Percentiles rank a stretch among this genome's conserved stretches.
phyloP scores from a whole-genome alignment of 768 basidiomycete genomes.

The Lactarius sp. region DNA sequence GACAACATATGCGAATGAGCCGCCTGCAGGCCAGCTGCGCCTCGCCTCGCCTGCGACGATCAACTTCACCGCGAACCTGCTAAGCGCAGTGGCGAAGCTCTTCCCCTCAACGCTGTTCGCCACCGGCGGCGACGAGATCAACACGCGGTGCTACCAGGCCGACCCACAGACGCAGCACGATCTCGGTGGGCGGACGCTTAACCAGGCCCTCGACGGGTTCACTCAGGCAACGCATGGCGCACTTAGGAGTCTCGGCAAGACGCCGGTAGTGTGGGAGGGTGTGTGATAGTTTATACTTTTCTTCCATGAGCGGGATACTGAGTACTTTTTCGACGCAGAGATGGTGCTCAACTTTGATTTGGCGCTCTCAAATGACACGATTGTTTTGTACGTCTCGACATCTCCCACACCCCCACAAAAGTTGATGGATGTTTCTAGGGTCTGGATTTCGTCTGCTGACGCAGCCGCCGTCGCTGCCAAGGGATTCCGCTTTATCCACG shows the following conservation, averaged over 20 bases:
- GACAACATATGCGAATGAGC: conserved; percentile 60
- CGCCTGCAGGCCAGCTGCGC: conserved; percentile 79
- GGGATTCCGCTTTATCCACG: conserved; percentile 60
- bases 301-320: neutral
- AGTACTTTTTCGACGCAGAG: neutral
- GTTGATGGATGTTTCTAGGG: conserved; percentile 36
- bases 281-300: conserved; percentile 3
- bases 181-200: conserved; percentile 47
- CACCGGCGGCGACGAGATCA: conserved; percentile 83
- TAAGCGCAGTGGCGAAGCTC: conserved; percentile 47
- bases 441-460: conserved; percentile 67
- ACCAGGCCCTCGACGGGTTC: conserved; percentile 61
- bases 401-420: neutral
- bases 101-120: conserved; percentile 61
- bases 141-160: conserved; percentile 56
- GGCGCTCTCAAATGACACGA: conserved; percentile 7
- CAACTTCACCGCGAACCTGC: conserved; percentile 52
- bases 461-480: conserved; percentile 55
- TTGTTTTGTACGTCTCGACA: conserved; percentile 4
- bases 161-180: conserved; percentile 53
- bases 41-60: conserved; percentile 57
- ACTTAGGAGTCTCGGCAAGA: conserved; percentile 55
- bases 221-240: conserved; percentile 54
- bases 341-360: neutral
- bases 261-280: conserved; percentile 82